Evolutionary conservation across 2,329 filamentous ascomycete genomes (phyloP), one percentile per base, ranked within the genome.

Genomic region (Blastomyces silverae): DNA sequence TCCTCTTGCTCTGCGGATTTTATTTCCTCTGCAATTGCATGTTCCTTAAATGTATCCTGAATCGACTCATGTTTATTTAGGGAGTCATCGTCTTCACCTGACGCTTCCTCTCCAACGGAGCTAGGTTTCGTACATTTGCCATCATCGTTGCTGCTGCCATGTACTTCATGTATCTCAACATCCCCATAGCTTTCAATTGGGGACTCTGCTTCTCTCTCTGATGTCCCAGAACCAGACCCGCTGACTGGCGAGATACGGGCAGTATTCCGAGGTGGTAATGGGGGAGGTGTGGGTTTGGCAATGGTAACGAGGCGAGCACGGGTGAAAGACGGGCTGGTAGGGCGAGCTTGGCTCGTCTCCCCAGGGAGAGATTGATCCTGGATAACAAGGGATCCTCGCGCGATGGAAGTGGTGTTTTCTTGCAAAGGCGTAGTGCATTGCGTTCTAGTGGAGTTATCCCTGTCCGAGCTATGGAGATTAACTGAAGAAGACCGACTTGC

Each of bases 281-380:
- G 92, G 0, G 91, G 85, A 22, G 28, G 31, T 11, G 20, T 34
- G 37, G 91, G 85, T 78, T 93, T 95, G 15, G 90, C 87, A 65
- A 97, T 96, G 57, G 86, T 92, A 37, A 97, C 90, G 61, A 97
- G 81, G 61, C 89, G 88, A 31, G 91, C 90, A 72, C 90, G 89
- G 50, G 86, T 88, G 64, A 92, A 86, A 64, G 86, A 83, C 63
- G 89, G 85, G 1, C 89, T 86, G 2, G 84, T 83, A 59, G 86
- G 79, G 55, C 85, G 81, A 52, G 85, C 83, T 62, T 86, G 83
- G 7, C 8, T 48, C 22, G 28, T 2, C 13, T 22, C 58, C 22
- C 83, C 81, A 20, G 85, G 79, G 20, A 83, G 82, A 66, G 85
- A 82, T 25, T 83, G 80, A 20, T 75, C 71, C 22, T 72, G 70